Evolutionary conservation across 495 filamentous ascomycete species (phyloP), one percentile per base, ranked within the genome.

Genomic region (Penicillium fimorum): DNA sequence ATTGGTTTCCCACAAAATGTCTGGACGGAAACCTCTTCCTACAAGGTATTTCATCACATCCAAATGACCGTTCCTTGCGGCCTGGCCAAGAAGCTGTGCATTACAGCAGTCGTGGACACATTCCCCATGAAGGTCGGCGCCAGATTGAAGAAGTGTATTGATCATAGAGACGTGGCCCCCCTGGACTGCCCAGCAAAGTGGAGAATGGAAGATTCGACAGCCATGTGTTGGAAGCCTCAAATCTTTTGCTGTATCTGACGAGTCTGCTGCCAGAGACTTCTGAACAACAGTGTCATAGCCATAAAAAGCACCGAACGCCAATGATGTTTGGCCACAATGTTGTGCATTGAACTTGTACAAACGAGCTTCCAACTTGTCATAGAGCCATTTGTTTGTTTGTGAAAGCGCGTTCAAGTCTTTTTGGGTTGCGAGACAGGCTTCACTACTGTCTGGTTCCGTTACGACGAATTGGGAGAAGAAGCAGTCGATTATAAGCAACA

Each of bases 251-350:
- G 15, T 32, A 1, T 13, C 24, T 6, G 47, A 35, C 12, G 29
- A 9, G 47, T 27, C 18, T 33, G 17, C 17, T 13, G 29, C 47
- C 47, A 49, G 18, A 8, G 47, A 33, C 47, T 33, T 49, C 11
- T 22, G 27, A 5, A 49, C 30, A 1, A 49, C 20, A 3, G 33
- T 10, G 5, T 25, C 30, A 33, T 50, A 15, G 47, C 47, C 47
- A n/a, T 27, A 32, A 9, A 37, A 38, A 11, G 32, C 47, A 20
- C 47, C 47, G 15, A 37, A 50, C n/a, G 47, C 47, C 15, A 50
- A 35, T 38, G 47, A 22, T 25, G 47, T 50, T n/a, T 50, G 47
- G 18, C 20, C 18, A 15, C 18, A 4, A 25, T 38, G 22, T n/a
- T 17, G 33, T 20, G 24, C 18, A 24, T 50, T 50, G 7, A 22